Evolutionary conservation across 108 stramenopile genomes (phyloP).

Genomic region (Tribonema minus): DNA sequence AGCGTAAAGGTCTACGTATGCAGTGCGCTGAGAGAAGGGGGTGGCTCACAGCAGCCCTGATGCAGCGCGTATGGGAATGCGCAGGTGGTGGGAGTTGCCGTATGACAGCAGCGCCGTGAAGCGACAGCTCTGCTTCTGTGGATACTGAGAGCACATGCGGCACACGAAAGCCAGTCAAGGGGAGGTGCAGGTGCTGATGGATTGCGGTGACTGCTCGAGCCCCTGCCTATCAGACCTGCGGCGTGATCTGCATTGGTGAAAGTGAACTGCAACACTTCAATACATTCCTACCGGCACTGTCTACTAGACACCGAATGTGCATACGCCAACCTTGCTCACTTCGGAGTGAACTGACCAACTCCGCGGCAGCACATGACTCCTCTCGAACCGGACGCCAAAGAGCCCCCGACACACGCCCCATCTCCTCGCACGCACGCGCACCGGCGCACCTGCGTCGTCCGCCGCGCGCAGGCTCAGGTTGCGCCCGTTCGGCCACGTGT

Average conservation of each 20-base stretch:
- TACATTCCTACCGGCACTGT: too few relatives aligned
- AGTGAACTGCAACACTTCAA: too few relatives aligned
- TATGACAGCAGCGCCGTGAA: background rate
- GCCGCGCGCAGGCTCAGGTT: background rate
- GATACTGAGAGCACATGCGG: too few relatives aligned
- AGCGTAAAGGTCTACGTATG: background rate
- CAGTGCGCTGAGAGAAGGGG: background rate
- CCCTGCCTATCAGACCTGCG: too few relatives aligned
- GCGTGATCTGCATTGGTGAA: too few relatives aligned
- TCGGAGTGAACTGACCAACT: background rate
- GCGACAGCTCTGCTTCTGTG: too few relatives aligned
- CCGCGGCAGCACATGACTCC: background rate
- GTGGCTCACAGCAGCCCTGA: too few relatives aligned
- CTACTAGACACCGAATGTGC: background rate
- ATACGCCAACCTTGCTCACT: background rate
- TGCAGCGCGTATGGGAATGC: too few relatives aligned
- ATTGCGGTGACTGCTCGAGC: too few relatives aligned
- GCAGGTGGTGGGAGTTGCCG: background rate
- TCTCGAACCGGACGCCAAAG: too few relatives aligned
- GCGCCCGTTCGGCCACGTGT: conserved; percentile 17
- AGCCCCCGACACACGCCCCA: background rate
- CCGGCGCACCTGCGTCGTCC: background rate
- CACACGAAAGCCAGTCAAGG: too few relatives aligned
- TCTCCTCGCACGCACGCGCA: background rate
- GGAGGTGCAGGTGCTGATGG: too few relatives aligned